phyloP scores from a whole-genome alignment of 2,329 filamentous ascomycete genomes.

The Tolypocladium album region DNA sequence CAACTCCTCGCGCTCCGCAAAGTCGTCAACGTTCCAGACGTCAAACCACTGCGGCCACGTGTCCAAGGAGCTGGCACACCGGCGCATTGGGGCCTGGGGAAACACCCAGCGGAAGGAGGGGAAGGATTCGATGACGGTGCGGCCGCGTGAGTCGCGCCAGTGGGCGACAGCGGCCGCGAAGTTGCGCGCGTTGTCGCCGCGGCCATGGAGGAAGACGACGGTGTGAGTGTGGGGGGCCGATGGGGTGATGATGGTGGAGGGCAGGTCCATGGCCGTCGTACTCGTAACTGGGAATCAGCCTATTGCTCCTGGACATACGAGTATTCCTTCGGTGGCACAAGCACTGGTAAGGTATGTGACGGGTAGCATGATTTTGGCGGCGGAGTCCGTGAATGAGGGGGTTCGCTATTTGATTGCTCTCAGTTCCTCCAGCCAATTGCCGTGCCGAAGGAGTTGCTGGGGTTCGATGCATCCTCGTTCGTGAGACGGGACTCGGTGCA shows the following conservation, averaged over 20 bases:
- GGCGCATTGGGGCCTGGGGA: not conserved
- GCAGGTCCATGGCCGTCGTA: not conserved
- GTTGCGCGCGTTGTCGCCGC: not conserved
- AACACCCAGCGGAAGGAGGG: not conserved
- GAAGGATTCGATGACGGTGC: not conserved
- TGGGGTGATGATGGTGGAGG: not conserved
- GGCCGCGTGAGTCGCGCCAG: not conserved
- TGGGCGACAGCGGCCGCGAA: not conserved
- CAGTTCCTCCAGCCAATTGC: no score
- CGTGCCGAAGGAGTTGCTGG: no score
- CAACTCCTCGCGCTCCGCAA: not conserved
- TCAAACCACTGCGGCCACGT: not conserved
- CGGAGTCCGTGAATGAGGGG: no score
- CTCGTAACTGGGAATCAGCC: not conserved
- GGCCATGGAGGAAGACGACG: not conserved
- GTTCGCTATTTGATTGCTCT: no score
- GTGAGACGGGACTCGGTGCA: no score
- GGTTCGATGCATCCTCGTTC: no score
- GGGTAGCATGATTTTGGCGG: no score
- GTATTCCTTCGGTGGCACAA: not conserved
- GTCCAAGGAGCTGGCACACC: not conserved
- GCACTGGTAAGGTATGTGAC: not conserved
- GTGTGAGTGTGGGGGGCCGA: not conserved
- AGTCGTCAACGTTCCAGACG: not conserved
- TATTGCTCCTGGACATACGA: not conserved